Evolutionary conservation across 805 yeast species (phyloP), one percentile per base, ranked within the genome.

Genomic region (Danielia oregonensis): DNA sequence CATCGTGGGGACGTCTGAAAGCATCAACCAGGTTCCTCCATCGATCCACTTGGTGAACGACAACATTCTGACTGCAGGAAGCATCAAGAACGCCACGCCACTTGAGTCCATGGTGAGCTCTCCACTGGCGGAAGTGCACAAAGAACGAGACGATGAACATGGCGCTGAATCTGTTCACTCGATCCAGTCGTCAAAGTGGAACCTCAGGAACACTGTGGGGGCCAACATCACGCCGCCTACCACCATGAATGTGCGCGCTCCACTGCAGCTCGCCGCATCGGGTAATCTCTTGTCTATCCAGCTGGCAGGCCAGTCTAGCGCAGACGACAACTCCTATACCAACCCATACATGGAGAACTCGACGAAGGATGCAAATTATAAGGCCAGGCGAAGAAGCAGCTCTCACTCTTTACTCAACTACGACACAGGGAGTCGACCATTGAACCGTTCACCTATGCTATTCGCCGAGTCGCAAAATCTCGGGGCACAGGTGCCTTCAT

Each of bases 91-190:
- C 12, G 32, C 29, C n/a, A 27, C 43, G 3, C 26, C 32, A 11
- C 17, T 32, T 7, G 50, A 42, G n/a, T 25, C 37, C 6, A 17
- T 18, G 10, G 13, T 37, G 6, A 34, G 33, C 17, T 38, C 43
- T 12, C 49, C 48, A 7, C 15, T 30, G 5, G 27, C 33, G 6
- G 48, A 37, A 25, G 24, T 23, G 6, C 26, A 28, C 17, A 32
- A 18, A 26, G 41, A 40, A 6, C 43, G 37, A 8, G 49, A 43
- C 17, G 32, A 15, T 16, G 18, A 27, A 10, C 21, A 19, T 9
- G 27, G 12, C 30, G 46, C 59, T 2, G 58, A 52, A 24, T 55
- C 59, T 4, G 39, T 54, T 7, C 48, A 49, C 24, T 52, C 57
- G 10, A 24, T 42, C 2, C 57, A 52, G 25, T 51, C 57, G 14